Evolutionary conservation across 805 yeast genomes (phyloP), one percentile per base, ranked within the genome.

Genomic region (Suhomyces pyralidae): DNA sequence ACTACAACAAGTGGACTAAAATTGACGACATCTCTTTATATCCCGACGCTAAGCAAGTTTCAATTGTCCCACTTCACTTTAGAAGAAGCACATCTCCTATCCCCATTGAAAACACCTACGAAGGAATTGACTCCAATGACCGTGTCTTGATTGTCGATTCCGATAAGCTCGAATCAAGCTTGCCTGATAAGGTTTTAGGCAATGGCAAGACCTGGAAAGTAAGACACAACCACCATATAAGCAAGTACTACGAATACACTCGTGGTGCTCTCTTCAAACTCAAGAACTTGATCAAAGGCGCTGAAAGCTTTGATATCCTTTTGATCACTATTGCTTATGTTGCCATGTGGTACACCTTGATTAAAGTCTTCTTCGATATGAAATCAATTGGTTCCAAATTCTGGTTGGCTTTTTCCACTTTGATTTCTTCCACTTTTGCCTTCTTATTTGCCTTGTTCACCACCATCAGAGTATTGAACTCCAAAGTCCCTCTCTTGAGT

Each of bases 331-430:
- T 85, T 48, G 97, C 97, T 2, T 93, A 93, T 68, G 61, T 82
- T 25, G 96, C 96, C 46, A 91, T 92, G 97, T 78, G 88, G 79
- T 85, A 88, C 69, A 89, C 97, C 9, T 80, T 93, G 59, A 71
- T 82, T 54, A 83, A 84, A 55, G 80, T 93, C 28, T 92, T 88
- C 61, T 62, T 82, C 54, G 91, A 90, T 59, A 86, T 93, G 94
- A 78, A 77, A 49, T 73, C 78, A 49, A 73, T 86, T 26, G 97
- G 97, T 26, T 90, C 97, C 28, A 87, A 82, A 60, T 85, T 90
- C 61, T 90, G 96, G 96, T 78, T 94, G 50, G 93, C 88, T 8
- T 80, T 88, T 59, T 82, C 96, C 14, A 85, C 96, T 3, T 69
- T 93, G 38, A 74, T 87, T 26, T 84, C 93, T 10, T 88, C 96